Conservation (phyloP, 306 rosid species). For the Alnus rubra region DNA sequence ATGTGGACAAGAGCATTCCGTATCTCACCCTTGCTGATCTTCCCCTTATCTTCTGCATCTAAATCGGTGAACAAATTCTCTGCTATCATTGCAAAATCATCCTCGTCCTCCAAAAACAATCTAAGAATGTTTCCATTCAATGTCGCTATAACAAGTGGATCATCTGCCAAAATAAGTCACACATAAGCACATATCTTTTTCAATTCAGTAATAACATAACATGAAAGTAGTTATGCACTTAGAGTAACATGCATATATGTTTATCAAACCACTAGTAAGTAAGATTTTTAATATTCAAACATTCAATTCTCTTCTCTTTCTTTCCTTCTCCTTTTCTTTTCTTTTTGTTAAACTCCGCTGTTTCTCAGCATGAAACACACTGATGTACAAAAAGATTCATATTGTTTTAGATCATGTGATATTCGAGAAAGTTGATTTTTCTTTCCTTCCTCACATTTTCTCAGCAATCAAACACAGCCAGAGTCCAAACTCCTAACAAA, state of each 20-base stretch:
- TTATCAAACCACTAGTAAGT: neutral
- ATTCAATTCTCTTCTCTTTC: neutral
- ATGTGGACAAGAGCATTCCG: constrained; percentile 70
- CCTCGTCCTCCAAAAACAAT: constrained; percentile 82
- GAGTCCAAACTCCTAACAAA: neutral
- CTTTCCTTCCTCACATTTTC: neutral
- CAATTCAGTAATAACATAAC: neutral
- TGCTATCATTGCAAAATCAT: constrained; percentile 91
- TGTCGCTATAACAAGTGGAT: constrained; percentile 73
- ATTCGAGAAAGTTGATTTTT: neutral
- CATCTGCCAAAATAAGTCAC: constrained; percentile 47
- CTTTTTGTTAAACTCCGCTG: neutral
- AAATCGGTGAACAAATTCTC: constrained; percentile 86
- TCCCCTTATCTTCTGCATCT: constrained; percentile 86
- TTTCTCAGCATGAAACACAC: neutral
- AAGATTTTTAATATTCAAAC: neutral
- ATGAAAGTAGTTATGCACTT: neutral
- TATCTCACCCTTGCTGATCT: constrained; percentile 72
- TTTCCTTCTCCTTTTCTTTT: neutral
- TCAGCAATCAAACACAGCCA: neutral
- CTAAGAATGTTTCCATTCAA: constrained; percentile 77
- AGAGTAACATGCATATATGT: neutral
- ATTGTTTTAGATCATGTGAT: neutral
- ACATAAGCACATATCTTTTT: constrained; percentile 9
- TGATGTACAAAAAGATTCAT: neutral